Percentiles rank a stretch among this genome's conserved stretches.
Evolutionary conservation across 1,139 yeast genomes (phyloP).

Genomic region (Protomyces inundatus): DNA sequence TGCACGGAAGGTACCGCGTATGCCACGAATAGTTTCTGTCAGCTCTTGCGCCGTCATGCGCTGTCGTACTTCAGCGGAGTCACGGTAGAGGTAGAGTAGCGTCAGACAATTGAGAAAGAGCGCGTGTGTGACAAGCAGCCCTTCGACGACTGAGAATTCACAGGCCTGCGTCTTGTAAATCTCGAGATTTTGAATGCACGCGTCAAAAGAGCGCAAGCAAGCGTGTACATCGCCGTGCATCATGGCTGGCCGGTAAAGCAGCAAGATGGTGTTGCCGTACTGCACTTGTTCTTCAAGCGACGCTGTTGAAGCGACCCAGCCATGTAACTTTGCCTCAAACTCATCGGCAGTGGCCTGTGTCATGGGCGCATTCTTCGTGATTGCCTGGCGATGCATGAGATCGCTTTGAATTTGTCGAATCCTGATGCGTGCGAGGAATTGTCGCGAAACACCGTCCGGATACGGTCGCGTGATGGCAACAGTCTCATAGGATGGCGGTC

Average conservation of each 20-base stretch:
- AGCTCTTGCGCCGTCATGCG: not conserved
- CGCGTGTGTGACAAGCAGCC: slow-evolving; percentile 10
- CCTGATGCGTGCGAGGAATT: slow-evolving; percentile 6
- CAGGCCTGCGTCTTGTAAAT: not conserved
- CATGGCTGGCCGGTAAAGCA: slow-evolving; percentile 6
- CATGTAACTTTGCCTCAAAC: not conserved
- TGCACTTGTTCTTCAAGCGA: slow-evolving; percentile 11
- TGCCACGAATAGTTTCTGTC: not conserved
- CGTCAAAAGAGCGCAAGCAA: not conserved
- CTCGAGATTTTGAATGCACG: not conserved
- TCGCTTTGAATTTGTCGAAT: slow-evolving; percentile 16
- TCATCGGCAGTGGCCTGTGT: not conserved
- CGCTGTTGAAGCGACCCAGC: not conserved
- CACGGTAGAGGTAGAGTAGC: slow-evolving; percentile 10
- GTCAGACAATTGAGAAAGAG: slow-evolving; percentile 8
- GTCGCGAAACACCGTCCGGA: slow-evolving; percentile 1
- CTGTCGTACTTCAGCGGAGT: not conserved
- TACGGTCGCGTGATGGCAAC: slow-evolving; percentile 6
- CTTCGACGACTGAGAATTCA: slow-evolving; percentile 19
- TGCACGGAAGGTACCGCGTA: not conserved
- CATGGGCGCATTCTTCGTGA: not conserved
- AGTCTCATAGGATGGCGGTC: not conserved
- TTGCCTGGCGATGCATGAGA: not conserved
- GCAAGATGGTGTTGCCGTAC: slow-evolving; percentile 6
- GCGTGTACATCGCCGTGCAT: not conserved